Evolutionary conservation across 441 rosid species (phyloP), one percentile per base, ranked within the genome.

Genomic region (Populus trichocarpa): DNA sequence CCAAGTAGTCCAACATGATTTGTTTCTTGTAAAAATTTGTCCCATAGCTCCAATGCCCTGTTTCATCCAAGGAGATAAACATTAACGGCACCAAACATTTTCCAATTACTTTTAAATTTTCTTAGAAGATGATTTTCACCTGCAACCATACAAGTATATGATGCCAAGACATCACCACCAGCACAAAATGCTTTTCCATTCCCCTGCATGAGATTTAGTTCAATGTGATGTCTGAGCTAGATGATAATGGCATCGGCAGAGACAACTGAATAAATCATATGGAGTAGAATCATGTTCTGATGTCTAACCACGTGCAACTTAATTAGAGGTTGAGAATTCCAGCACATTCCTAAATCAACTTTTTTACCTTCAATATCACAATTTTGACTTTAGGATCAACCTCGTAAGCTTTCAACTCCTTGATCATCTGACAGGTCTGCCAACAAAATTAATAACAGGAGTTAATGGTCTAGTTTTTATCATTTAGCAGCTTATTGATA

Each of bases 301-400:
- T 28, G 30, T 28, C 30, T 28, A 28, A 28, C 30, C 30, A 28
- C 4, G 30, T 28, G 4, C 30, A 28, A 28, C 30, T 28, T 28
- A 28, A 28, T 28, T 28, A 28, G 30, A 28, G 30, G 30, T 28
- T 28, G 30, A 28, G 30, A 28, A 28, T 28, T 71, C 18, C 11
- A 6, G 30, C 16, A 10, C 0, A 8, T 20, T 20, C 18, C 1
- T 1, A 14, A 3, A 13, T 16, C 36, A 63, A 0, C 28, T 7
- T 32, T 40, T 22, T 61, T 25, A 72, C 80, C 83, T 77, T 81
- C 71, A 81, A 46, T 30, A 81, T 64, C 66, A 81, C 66, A 53
- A 70, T 14, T 36, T 67, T 74, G 77, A 73, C 75, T 3, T 16
- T 23, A 42, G 77, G 26, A 77, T 81, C 83, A 30, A 20, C 16